Evolutionary conservation across 805 yeast genomes (phyloP).

Genomic region (Tanozyma kutaoensis): DNA sequence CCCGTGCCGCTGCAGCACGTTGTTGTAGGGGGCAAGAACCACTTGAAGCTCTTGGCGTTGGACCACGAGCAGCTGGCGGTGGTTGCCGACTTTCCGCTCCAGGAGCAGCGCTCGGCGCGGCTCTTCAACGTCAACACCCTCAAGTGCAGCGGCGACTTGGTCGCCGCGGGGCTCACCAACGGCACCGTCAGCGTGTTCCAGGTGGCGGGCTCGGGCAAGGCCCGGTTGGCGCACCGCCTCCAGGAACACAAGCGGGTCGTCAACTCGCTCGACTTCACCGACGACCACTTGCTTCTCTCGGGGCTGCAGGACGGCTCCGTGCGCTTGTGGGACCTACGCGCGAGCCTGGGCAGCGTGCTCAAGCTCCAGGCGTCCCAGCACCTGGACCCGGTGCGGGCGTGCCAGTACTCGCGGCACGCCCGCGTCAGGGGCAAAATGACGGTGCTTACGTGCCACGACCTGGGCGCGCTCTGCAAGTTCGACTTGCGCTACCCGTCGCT

Average conservation of each 20-base stretch:
- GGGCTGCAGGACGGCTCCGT: conserved; percentile 78
- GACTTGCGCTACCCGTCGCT: conserved; percentile 48
- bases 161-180: conserved; percentile 27
- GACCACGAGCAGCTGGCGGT: conserved; percentile 17
- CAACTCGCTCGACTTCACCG: conserved; percentile 26
- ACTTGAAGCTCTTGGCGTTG: conserved; percentile 19
- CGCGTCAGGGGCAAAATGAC: conserved; percentile 23
- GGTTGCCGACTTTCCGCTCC: conserved; percentile 18
- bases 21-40: conserved; percentile 29
- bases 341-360: conserved; percentile 30
- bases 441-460: conserved; percentile 74
- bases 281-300: conserved; percentile 15
- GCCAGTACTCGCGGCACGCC: conserved; percentile 40
- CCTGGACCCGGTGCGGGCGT: conserved; percentile 56
- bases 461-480: conserved; percentile 78
- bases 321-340: conserved; percentile 61
- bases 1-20: conserved; percentile 15
- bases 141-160: conserved; percentile 15
- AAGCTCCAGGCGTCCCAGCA: conserved; percentile 39
- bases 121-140: conserved; percentile 25
- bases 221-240: conserved; percentile 14
- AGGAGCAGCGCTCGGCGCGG: conserved; percentile 12
- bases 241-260: conserved; percentile 28
- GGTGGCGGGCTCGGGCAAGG: conserved; percentile 18
- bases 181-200: conserved; percentile 21